A percentile compares a stretch with the other conserved stretches of the same genome.
Conservation (phyloP, 2,329 filamentous ascomycete genomes). For the Colletotrichum noveboracense region DNA sequence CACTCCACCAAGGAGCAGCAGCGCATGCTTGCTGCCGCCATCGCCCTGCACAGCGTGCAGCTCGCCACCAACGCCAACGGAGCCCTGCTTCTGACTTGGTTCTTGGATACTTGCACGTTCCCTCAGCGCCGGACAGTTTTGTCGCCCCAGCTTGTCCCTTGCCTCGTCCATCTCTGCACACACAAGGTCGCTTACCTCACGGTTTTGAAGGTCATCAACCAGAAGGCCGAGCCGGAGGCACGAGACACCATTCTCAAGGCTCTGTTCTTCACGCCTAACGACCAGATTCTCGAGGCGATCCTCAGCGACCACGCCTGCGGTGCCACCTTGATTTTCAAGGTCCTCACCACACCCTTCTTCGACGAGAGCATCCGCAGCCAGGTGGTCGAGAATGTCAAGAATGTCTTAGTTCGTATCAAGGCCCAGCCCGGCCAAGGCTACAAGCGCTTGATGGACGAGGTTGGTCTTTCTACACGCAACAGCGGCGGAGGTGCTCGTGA, state of each 20-base stretch:
- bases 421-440: constrained; percentile 95
- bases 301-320: constrained; percentile 90
- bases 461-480: constrained; percentile 79
- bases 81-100: constrained; percentile 93
- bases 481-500: constrained; percentile 48
- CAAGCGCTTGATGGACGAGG: constrained; percentile 98
- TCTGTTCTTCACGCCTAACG: constrained; percentile 88
- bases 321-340: constrained; percentile 97
- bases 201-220: constrained; percentile 97
- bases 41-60: constrained; percentile 96
- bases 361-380: constrained; percentile 88
- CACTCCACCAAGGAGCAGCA: constrained; percentile 95
- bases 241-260: constrained; percentile 89
- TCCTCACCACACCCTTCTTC: constrained; percentile 95
- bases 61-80: constrained; percentile 96
- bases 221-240: constrained; percentile 92
- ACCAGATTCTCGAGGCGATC: constrained; percentile 88
- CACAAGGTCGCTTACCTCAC: constrained; percentile 99
- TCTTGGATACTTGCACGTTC: constrained; percentile 97
- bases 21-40: constrained; percentile 89
- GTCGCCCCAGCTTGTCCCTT: constrained; percentile 88
- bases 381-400: constrained; percentile 90
- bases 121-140: constrained; percentile 89
- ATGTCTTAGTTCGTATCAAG: constrained; percentile 87
- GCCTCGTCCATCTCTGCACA: constrained; percentile 93